Conservation (phyloP, 2,329 filamentous ascomycete genomes). For the Colletotrichum siamense region DNA sequence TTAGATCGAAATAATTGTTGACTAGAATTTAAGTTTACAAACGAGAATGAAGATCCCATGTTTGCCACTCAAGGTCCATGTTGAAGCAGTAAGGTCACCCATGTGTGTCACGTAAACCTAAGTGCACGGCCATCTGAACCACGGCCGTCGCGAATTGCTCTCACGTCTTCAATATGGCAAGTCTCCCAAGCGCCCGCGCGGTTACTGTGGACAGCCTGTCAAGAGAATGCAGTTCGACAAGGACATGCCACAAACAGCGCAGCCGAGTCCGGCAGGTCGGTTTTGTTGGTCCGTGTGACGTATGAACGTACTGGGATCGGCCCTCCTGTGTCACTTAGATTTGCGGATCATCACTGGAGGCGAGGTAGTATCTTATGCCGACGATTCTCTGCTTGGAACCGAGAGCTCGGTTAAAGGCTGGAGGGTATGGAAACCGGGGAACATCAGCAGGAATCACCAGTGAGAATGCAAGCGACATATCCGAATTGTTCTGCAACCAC, state of each 20-base stretch:
- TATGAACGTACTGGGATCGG: neutral
- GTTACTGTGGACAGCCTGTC: neutral
- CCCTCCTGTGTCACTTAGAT: neutral
- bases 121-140: accelerated
- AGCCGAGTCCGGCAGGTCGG: neutral
- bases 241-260: neutral
- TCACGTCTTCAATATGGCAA: neutral
- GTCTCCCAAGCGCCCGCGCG: accelerated
- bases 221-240: accelerated
- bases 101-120: neutral
- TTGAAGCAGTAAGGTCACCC: neutral
- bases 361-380: neutral
- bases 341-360: neutral
- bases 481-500: neutral
- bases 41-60: neutral
- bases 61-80: accelerated
- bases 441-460: accelerated
- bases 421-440: accelerated
- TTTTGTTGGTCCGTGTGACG: neutral
- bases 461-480: neutral
- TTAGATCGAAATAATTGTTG: neutral
- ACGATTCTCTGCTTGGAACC: neutral
- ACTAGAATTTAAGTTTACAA: neutral
- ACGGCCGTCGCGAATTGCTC: neutral
- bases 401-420: neutral